phyloP scores from a whole-genome alignment of 169 alveolate genomes.

The Amoebophrya sp. region DNA sequence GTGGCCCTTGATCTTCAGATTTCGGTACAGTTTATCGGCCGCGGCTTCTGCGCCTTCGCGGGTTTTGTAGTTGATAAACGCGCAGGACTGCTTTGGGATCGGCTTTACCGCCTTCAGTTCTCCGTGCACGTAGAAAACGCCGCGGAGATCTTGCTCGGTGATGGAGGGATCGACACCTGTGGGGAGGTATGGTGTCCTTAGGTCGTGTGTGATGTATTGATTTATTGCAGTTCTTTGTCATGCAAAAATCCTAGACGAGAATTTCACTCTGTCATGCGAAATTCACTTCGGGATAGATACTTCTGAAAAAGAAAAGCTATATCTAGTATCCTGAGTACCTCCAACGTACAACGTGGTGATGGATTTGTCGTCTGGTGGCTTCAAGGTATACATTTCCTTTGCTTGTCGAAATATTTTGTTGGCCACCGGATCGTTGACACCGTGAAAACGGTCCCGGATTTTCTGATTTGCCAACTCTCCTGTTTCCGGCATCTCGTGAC shows the following conservation, averaged over 20 bases:
- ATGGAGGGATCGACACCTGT: conserved; percentile 34
- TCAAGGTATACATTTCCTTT: conserved; percentile 39
- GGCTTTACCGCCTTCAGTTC: conserved; percentile 58
- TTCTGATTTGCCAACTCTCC: conserved; percentile 61
- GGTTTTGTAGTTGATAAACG: conserved; percentile 58
- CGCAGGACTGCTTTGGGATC: conserved; percentile 53
- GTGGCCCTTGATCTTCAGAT: conserved; percentile 50
- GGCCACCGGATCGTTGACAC: conserved; percentile 75
- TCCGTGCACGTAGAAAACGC: conserved; percentile 57
- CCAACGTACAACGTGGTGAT: conserved; percentile 66
- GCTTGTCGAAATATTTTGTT: conserved; percentile 61
- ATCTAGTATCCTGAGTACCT: no score
- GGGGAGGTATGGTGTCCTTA: no score
- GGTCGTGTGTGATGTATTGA: no score
- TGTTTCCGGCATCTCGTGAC: conserved; percentile 52
- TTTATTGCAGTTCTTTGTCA: neutral
- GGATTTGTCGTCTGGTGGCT: conserved; percentile 62
- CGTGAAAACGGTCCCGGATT: conserved; percentile 65
- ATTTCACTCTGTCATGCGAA: no score
- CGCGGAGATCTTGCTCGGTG: conserved; percentile 47
- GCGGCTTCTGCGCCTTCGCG: conserved; percentile 69
- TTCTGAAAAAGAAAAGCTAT: no score
- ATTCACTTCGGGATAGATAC: no score
- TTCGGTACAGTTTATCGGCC: conserved; percentile 49
- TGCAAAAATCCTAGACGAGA: conserved; percentile 21